These are phyloP conservation scores for Solanum hybrid DNA, from an alignment of 305 asterid species.

Conservation along the genomic window DNA sequence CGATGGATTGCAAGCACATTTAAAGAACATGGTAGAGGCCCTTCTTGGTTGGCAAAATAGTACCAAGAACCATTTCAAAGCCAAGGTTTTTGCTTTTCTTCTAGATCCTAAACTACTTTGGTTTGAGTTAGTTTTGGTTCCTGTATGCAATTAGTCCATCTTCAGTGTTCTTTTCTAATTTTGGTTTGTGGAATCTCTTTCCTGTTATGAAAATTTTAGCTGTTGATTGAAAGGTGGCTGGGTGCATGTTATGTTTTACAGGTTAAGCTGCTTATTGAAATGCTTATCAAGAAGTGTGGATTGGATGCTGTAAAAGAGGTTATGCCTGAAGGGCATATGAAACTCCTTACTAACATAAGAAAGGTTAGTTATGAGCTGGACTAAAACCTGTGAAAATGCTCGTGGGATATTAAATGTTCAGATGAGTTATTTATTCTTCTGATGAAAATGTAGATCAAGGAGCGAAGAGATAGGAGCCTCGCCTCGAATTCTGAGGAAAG, in stretches of 20 bases:
- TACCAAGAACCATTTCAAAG: slow-evolving; percentile 79
- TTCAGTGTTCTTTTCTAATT: background rate
- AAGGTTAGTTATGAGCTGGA: slow-evolving; percentile 42
- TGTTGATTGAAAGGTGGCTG: background rate
- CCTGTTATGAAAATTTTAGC: background rate
- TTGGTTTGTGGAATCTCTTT: background rate
- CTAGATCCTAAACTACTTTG: background rate
- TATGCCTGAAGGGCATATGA: slow-evolving; percentile 93
- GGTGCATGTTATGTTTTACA: slow-evolving; percentile 14
- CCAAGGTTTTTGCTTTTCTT: slow-evolving; percentile 49
- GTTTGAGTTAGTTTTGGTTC: background rate
- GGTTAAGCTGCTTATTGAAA: slow-evolving; percentile 83
- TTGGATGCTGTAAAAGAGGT: slow-evolving; percentile 79
- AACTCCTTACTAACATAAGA: slow-evolving; percentile 85
- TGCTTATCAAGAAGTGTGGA: slow-evolving; percentile 96
- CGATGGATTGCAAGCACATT: slow-evolving; percentile 60
- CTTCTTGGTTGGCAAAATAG: slow-evolving; percentile 70
- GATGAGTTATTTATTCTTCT: background rate
- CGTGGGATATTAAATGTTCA: background rate
- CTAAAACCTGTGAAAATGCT: background rate
- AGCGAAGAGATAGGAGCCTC: slow-evolving; percentile 58
- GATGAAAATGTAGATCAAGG: slow-evolving; percentile 51
- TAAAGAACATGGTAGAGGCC: slow-evolving; percentile 71
- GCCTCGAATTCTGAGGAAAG: slow-evolving; percentile 43
- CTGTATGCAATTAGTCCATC: background rate